Evolutionary conservation across 176 grass and related monocot genomes (phyloP), one percentile per base, ranked within the genome.

Genomic region (Oryza australiensis): DNA sequence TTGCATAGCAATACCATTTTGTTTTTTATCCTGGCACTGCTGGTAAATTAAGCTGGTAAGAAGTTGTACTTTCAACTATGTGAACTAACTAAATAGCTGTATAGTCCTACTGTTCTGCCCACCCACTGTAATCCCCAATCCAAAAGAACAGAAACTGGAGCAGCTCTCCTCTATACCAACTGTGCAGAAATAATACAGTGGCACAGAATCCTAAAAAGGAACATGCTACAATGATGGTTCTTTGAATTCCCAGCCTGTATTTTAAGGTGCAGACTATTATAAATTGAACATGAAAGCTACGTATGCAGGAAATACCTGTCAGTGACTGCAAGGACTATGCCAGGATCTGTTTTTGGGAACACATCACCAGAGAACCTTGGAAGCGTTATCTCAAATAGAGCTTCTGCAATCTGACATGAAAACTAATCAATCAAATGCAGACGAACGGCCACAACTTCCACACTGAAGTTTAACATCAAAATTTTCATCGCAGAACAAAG

Each of bases 341-440:
- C 95, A 80, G 59, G 82, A 86, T 94, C 95, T 89, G 95, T 91
- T 87, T 91, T 98, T 64, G 95, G 95, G 64, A 98, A 88, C 28
- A 88, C 42, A 59, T 98, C 95, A 10, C 95, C 92, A 13, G 95
- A 98, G 76, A 89, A 98, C 43, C 92, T 92, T 60, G 95, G 95
- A 48, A 98, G 90, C 68, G 80, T 94, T 66, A 98, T 91, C 82
- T 98, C 95, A 76, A 98, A 94, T 49, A 98, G 79, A 24, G 95
- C 88, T 72, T 98, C 95, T 87, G 95, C 90, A 88, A 98, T 87
- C 95, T 69, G 43, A 55, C 45, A 89, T 53, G 49, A 84, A 68
- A 82, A 80, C 26, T 68, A 80, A 41, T 90, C 71, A 92, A 79
- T 26, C 27, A 66, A 81, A 82, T 82, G 41, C 45, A 38, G 16